These are phyloP conservation scores for Reutealis trisperma DNA, from an alignment of 345 rosid genomes.

Conservation along the genomic window DNA sequence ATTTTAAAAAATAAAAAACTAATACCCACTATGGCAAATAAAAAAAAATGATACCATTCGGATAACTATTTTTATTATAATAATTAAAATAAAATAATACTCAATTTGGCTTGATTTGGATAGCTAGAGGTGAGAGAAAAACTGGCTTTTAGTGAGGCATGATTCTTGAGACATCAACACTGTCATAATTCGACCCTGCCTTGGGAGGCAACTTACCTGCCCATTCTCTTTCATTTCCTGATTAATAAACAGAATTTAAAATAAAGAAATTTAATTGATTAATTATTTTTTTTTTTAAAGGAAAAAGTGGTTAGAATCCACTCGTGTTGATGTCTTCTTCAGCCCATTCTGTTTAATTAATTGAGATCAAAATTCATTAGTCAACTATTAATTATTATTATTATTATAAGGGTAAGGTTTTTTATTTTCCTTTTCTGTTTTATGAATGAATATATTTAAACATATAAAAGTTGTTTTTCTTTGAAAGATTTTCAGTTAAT, in stretches of 20 bases:
- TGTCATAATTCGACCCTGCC: constrained; percentile 56
- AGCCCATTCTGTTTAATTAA: not conserved
- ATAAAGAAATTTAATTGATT: not conserved
- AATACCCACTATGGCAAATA: too few relatives aligned
- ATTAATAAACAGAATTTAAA: not conserved
- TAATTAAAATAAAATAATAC: not conserved
- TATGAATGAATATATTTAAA: too few relatives aligned
- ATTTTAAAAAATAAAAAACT: too few relatives aligned
- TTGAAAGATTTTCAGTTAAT: too few relatives aligned
- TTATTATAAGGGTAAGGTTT: not conserved
- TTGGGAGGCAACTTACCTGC: constrained; percentile 71
- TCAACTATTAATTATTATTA: not conserved
- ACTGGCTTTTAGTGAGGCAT: constrained; percentile 47
- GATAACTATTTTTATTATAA: not conserved
- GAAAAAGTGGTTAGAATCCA: not conserved
- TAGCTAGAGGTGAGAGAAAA: constrained; percentile 14
- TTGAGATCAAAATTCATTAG: not conserved
- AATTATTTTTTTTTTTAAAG: not conserved
- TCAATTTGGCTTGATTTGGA: constrained; percentile 16
- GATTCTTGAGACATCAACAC: constrained; percentile 73
- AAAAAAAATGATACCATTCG: constrained; percentile 2
- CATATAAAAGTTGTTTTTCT: too few relatives aligned
- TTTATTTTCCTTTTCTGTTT: too few relatives aligned
- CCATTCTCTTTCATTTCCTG: constrained; percentile 9
- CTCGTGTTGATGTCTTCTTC: constrained; percentile 13